These are phyloP conservation scores for Ramaria sp. DNA, from an alignment of 768 basidiomycete genomes.

Conservation along the genomic window DNA sequence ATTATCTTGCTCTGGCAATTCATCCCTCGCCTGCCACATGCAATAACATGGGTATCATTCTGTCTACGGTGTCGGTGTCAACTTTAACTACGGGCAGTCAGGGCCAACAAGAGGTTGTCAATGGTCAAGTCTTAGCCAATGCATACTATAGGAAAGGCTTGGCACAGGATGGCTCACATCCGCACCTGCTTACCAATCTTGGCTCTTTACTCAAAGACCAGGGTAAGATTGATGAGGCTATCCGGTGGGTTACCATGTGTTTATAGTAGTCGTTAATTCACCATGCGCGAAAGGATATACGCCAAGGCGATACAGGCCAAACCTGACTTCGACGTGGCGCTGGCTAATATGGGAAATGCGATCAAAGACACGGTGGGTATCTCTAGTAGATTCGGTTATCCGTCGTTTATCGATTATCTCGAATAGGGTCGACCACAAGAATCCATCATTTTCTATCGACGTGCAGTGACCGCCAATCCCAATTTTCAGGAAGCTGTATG, in stretches of 20 bases:
- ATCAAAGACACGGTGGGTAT: constrained; percentile 33
- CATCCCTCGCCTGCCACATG: constrained; percentile 33
- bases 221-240: constrained; percentile 30
- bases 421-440: constrained; percentile 32
- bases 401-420: not conserved
- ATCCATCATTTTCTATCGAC: constrained; percentile 33
- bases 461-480: constrained; percentile 32
- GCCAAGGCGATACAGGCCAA: constrained; percentile 27
- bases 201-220: constrained; percentile 41
- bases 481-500: constrained; percentile 36
- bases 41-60: constrained; percentile 40
- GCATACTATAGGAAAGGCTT: constrained; percentile 36
- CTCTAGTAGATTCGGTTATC: not conserved
- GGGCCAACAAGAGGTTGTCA: constrained; percentile 15
- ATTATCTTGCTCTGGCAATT: constrained; percentile 36
- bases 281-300: constrained; percentile 24
- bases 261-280: not conserved
- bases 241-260: constrained; percentile 22
- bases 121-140: constrained; percentile 27
- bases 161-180: constrained; percentile 32
- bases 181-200: constrained; percentile 39
- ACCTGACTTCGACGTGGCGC: constrained; percentile 38
- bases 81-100: constrained; percentile 11
- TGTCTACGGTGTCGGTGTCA: constrained; percentile 24
- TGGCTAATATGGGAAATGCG: constrained; percentile 41